These are phyloP conservation scores for Myxozyma neglecta DNA, from an alignment of 805 yeast genomes.

Conservation along the genomic window DNA sequence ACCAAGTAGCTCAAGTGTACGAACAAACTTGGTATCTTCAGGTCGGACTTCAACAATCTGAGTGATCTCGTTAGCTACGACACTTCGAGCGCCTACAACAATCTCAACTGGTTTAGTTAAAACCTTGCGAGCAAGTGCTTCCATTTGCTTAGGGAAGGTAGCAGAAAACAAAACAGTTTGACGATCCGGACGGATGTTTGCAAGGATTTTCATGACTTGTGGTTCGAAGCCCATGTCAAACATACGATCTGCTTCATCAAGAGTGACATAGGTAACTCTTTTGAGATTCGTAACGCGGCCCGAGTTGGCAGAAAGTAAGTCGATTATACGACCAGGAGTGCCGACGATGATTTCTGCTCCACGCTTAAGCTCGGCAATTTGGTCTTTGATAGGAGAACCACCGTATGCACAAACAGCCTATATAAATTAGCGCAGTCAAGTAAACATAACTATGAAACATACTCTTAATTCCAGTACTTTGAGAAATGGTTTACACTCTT, in stretches of 20 bases:
- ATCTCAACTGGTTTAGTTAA: constrained; percentile 69
- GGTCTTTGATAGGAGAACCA: constrained; percentile 78
- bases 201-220: constrained; percentile 78
- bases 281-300: constrained; percentile 71
- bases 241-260: constrained; percentile 96
- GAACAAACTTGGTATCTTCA: constrained; percentile 56
- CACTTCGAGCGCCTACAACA: constrained; percentile 73
- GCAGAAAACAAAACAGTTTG: constrained; percentile 93
- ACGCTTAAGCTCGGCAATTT: constrained; percentile 73
- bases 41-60: constrained; percentile 67
- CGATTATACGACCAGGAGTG: constrained; percentile 94
- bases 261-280: constrained; percentile 74
- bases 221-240: constrained; percentile 98
- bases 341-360: constrained; percentile 84
- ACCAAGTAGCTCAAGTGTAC: constrained; percentile 58
- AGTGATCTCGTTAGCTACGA: constrained; percentile 75
- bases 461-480: constrained; percentile 48
- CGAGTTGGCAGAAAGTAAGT: constrained; percentile 75
- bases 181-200: constrained; percentile 75
- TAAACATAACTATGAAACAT: neutral
- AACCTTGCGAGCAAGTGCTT: constrained; percentile 65
- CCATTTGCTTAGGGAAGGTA: constrained; percentile 75
- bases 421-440: neutral
- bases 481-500: constrained; percentile 62
- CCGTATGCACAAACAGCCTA: constrained; percentile 81